Base-by-base conservation (phyloP, 2,329 filamentous ascomycete genomes). In the Cordyceps fumosorosea region DNA sequence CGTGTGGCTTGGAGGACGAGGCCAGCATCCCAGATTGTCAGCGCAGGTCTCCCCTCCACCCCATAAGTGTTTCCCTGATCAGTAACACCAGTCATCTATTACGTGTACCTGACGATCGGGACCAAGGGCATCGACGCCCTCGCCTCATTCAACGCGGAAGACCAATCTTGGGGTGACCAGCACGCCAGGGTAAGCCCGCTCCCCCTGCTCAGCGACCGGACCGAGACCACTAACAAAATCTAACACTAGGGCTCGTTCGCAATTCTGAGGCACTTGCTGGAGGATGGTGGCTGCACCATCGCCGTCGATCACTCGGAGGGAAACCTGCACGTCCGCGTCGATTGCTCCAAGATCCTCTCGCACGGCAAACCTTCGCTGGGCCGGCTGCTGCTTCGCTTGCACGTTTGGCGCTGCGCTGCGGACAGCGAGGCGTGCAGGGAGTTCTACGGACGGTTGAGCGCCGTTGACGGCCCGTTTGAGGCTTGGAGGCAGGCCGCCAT, bases 331-430 rank as follows among this genome's bases (percentile, higher is more conserved):
- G 81, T 87, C 53, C 74, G 72, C 5, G 77, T 87, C n/a, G 82
- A 87, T 70, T 77, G 80, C n/a, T 73, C 70, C 62, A 84, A 84
- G 70, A 86, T 87, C 60, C 66, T 77, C 5, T 76, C 77, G 1
- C 79, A 83, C 44, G 85, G 84, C 0, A 81, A 85, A 16, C 79
- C 80, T 0, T 82, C 84, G 0, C 78, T 89, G 3, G 83, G 85
- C 48, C 73, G 74, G 8, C 85, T 86, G 72, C 76, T 88, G 32
- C 76, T 84, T 65, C 80, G 80, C 58, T 71, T 88, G 58, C 84
- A 88, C 65, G 79, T 88, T 52, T 87, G 80, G 70, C 85, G 86
- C 66, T 84, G 81, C 55, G 88, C 83, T 2, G 86, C 85, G 1
- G 84, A 88, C 66, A 75, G 81, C 10, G 69, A 76, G 14, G 5